Conservation (phyloP, 2,329 filamentous ascomycete genomes). For the Diaporthe helianthi region DNA sequence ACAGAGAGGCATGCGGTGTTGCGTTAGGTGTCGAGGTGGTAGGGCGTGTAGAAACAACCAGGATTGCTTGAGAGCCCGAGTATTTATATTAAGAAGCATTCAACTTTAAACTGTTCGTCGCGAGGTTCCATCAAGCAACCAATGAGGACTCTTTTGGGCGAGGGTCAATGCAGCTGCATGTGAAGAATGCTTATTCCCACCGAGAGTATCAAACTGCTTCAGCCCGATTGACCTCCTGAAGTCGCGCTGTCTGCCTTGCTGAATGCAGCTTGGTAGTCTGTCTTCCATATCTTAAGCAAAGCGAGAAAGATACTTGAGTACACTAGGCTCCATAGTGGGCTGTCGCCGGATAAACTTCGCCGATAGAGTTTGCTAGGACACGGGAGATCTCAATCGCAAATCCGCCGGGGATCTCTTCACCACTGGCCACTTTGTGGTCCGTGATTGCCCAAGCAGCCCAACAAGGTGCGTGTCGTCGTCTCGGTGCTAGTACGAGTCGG, state of each 20-base stretch:
- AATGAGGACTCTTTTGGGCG: neutral
- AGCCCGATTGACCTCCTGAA: neutral
- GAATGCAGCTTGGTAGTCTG: neutral
- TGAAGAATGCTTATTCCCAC: constrained; percentile 13
- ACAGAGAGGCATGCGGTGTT: neutral
- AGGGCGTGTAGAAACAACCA: neutral
- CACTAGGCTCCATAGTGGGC: constrained; percentile 12
- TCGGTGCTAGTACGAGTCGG: constrained; percentile 2
- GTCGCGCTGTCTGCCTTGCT: neutral
- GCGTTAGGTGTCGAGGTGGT: constrained; percentile 1
- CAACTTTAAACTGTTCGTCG: constrained; percentile 9
- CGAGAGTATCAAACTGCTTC: constrained; percentile 9
- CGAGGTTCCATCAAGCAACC: constrained; percentile 5
- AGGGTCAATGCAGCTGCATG: constrained; percentile 16
- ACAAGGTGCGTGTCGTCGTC: neutral
- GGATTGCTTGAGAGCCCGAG: neutral
- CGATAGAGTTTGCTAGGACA: constrained; percentile 25
- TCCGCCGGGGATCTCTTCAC: constrained; percentile 11
- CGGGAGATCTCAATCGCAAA: constrained; percentile 21
- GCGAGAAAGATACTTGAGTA: neutral
- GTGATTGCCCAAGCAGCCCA: constrained; percentile 15
- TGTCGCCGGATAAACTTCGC: neutral
- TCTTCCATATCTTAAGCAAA: neutral
- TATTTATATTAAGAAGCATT: too few species aligned
- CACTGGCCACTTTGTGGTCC: constrained; percentile 21